These are phyloP conservation scores for Penicillium polonicum DNA, from an alignment of 2,329 filamentous ascomycete genomes.

Conservation along the genomic window DNA sequence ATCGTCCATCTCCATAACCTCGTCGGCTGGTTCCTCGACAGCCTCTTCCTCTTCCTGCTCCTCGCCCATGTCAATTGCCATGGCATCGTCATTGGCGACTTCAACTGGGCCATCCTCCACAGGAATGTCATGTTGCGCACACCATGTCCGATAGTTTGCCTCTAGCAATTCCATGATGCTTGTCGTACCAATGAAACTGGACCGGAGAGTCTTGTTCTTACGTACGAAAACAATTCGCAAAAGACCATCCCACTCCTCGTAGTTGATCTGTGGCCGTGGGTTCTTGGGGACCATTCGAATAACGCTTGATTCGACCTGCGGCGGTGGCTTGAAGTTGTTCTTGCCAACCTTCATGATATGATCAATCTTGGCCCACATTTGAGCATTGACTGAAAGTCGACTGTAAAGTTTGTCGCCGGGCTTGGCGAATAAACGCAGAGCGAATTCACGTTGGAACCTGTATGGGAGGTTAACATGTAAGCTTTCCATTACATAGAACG, in stretches of 20 bases:
- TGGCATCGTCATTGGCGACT: constrained; percentile 34
- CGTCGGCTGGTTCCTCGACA: constrained; percentile 50
- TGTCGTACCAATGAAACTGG: constrained; percentile 75
- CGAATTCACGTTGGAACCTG: constrained; percentile 77
- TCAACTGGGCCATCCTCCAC: constrained; percentile 64
- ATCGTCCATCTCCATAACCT: constrained; percentile 52
- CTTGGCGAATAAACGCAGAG: constrained; percentile 81
- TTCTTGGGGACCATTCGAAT: constrained; percentile 86
- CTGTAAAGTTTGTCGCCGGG: constrained; percentile 88
- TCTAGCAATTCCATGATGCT: constrained; percentile 81
- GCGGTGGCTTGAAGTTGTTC: constrained; percentile 95
- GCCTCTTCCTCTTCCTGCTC: constrained; percentile 24
- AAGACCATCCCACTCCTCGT: constrained; percentile 93
- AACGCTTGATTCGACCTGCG: constrained; percentile 86
- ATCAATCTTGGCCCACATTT: constrained; percentile 77
- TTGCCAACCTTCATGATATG: constrained; percentile 88
- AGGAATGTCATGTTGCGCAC: constrained; percentile 77
- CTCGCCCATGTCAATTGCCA: constrained; percentile 39
- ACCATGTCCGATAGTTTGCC: constrained; percentile 86
- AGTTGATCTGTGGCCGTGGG: constrained; percentile 82
- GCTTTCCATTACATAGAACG: neutral
- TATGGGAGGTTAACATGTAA: constrained; percentile 3
- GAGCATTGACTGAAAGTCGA: constrained; percentile 85
- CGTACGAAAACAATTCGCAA: constrained; percentile 78
- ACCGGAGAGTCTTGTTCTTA: constrained; percentile 86